Base-by-base conservation (phyloP, 306 rosid genomes). In the Vicia faba region DNA sequence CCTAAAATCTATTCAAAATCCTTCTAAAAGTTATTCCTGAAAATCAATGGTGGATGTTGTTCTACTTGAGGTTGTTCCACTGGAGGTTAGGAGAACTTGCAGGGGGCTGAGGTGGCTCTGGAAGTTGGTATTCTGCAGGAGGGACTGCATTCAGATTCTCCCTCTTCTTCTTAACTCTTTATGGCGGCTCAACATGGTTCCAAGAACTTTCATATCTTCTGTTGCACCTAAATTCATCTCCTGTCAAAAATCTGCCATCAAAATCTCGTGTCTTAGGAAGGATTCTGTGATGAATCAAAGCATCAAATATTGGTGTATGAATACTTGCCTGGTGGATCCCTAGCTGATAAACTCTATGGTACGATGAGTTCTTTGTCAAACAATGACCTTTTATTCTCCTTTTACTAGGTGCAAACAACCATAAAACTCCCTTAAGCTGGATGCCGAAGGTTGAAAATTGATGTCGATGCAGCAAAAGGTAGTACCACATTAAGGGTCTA, bases 401-500 rank as follows among this genome's bases (percentile, higher is more conserved):
- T 70, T 43, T 54, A 26, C 40, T 86, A 92, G 98, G 96, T 57
- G 40, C 80, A 72, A 85, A 76, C 57, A 81, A 83, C 55, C 71
- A 70, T 64, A 86, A 72, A 48, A 75, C 80, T 56, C 78, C 91
- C 55, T 81, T 92, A 46, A 92, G 96, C 64, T 92, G 98, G 98
- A 86, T 87, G 66, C 81, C n/a, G 96, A 33, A 85, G 98, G 84
- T 85, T 92, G 84, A 92, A 92, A 86, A 88, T 92, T 71, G 93
- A 96, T 28, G 85, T 87, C 11, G 98, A 92, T 82, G 96, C 98
- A 69, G 96, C 96, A 54, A 92, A 92, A 86, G 98, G 96, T 92
- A n/a, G n/a, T n/a, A 76, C 61, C 6, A 61, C 44, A 19, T 28
- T 62, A 14, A 69, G 44, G 31, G n/a, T 51, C 31, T 51, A 5